A percentile compares a stretch with the other conserved stretches of the same genome.
Evolutionary conservation across 192 early-diverging fungal species (phyloP).

Genomic region (Backusella luteola): DNA sequence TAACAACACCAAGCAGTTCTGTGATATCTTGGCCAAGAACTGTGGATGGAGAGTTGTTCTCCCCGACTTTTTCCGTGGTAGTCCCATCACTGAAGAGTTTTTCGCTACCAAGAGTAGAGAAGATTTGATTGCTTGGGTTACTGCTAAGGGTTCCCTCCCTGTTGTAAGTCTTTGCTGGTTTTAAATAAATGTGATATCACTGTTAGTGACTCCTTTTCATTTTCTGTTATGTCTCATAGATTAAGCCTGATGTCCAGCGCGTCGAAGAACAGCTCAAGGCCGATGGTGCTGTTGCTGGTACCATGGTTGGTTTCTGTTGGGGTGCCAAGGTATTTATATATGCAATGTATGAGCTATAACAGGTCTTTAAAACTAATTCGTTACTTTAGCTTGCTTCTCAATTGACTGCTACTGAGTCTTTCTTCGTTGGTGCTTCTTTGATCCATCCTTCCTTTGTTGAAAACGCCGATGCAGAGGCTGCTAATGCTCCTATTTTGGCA

Average conservation of each 20-base stretch:
- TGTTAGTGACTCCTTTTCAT: not conserved
- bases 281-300: slow-evolving; percentile 44
- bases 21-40: slow-evolving; percentile 47
- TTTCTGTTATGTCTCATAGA: not conserved
- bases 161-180: not conserved
- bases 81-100: slow-evolving; percentile 44
- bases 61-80: slow-evolving; percentile 64
- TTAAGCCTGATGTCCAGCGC: slow-evolving; percentile 10
- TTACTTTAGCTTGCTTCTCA: slow-evolving; percentile 41
- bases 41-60: slow-evolving; percentile 61
- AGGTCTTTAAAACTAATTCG: not conserved
- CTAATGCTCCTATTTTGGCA: slow-evolving; percentile 58
- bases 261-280: slow-evolving; percentile 37
- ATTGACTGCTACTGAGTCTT: slow-evolving; percentile 44
- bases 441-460: slow-evolving; percentile 65
- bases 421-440: slow-evolving; percentile 49
- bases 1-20: slow-evolving; percentile 63
- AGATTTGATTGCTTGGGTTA: not conserved
- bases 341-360: not conserved
- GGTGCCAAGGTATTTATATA: slow-evolving; percentile 48
- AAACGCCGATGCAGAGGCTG: slow-evolving; percentile 44
- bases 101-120: not conserved
- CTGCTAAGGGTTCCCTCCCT: not conserved
- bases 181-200: not conserved
- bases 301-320: slow-evolving; percentile 72